Conservation (phyloP, 2,329 filamentous ascomycete species). For the Fusarium sororula region DNA sequence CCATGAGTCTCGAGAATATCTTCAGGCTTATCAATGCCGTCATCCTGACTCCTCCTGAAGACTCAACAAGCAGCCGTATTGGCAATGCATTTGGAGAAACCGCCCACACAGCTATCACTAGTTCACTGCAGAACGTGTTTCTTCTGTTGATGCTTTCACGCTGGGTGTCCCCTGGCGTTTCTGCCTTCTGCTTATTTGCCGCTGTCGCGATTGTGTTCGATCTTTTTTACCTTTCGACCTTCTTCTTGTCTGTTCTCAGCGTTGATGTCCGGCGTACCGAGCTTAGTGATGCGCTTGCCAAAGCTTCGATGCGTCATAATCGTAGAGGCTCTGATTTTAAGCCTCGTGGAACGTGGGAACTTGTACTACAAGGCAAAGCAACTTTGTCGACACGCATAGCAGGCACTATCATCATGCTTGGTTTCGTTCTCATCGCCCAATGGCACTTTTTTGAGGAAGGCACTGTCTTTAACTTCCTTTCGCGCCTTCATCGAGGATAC, state of each 20-base stretch:
- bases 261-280: slow-evolving; percentile 82
- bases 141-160: slow-evolving; percentile 73
- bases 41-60: slow-evolving; percentile 74
- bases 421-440: slow-evolving; percentile 77
- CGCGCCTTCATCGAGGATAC: slow-evolving; percentile 36
- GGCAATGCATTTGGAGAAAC: slow-evolving; percentile 79
- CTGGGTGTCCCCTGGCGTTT: slow-evolving; percentile 74
- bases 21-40: slow-evolving; percentile 82
- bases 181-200: slow-evolving; percentile 79
- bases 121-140: slow-evolving; percentile 73
- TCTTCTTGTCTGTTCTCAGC: slow-evolving; percentile 81
- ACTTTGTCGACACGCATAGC: slow-evolving; percentile 78
- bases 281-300: slow-evolving; percentile 75
- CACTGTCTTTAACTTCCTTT: slow-evolving; percentile 48
- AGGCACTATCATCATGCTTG: slow-evolving; percentile 76
- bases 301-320: slow-evolving; percentile 57
- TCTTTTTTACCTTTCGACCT: slow-evolving; percentile 80
- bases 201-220: slow-evolving; percentile 80
- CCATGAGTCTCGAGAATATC: slow-evolving; percentile 82
- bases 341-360: slow-evolving; percentile 60
- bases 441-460: slow-evolving; percentile 79
- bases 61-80: slow-evolving; percentile 74
- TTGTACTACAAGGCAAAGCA: slow-evolving; percentile 69
- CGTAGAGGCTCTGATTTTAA: slow-evolving; percentile 39
- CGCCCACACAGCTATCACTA: slow-evolving; percentile 73